Conservation (phyloP, 2,329 filamentous ascomycete genomes). For the Talaromyces sp. region DNA sequence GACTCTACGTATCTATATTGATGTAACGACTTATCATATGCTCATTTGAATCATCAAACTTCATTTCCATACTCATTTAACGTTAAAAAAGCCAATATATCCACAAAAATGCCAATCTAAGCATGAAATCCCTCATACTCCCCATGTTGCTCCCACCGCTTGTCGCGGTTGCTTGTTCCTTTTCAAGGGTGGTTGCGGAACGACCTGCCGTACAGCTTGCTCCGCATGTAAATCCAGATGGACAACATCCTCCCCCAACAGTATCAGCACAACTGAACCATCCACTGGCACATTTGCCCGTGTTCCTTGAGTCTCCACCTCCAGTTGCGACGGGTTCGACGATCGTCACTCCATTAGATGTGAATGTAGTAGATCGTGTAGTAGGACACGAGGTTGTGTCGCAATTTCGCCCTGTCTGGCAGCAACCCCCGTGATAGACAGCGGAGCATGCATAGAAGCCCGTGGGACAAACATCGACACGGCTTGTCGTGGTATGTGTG, state of each 20-base stretch:
- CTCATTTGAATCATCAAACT: not conserved
- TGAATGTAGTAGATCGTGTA: constrained; percentile 67
- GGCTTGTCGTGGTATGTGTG: constrained; percentile 34
- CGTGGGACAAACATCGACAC: constrained; percentile 67
- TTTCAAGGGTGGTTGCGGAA: constrained; percentile 56
- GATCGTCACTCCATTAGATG: constrained; percentile 68
- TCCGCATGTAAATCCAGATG: constrained; percentile 73
- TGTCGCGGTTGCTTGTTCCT: constrained; percentile 31
- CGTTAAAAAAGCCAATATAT: not conserved
- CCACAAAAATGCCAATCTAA: not conserved
- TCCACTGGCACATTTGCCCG: constrained; percentile 68
- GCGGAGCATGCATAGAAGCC: constrained; percentile 92
- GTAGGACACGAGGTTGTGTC: constrained; percentile 75
- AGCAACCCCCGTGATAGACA: constrained; percentile 80
- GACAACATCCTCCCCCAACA: constrained; percentile 81
- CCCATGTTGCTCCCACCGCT: constrained; percentile 8
- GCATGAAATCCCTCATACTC: not conserved
- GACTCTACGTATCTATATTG: no score
- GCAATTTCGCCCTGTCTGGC: constrained; percentile 84
- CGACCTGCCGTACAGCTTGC: constrained; percentile 68
- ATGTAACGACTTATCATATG: no score
- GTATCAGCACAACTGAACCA: constrained; percentile 74
- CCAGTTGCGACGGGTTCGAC: constrained; percentile 59
- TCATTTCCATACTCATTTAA: constrained; percentile 2
- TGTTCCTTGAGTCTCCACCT: constrained; percentile 25